A percentile compares a stretch with the other conserved stretches of the same genome.
These are phyloP conservation scores for Citropsis articulata DNA, from an alignment of 345 rosid genomes.

Conservation along the genomic window DNA sequence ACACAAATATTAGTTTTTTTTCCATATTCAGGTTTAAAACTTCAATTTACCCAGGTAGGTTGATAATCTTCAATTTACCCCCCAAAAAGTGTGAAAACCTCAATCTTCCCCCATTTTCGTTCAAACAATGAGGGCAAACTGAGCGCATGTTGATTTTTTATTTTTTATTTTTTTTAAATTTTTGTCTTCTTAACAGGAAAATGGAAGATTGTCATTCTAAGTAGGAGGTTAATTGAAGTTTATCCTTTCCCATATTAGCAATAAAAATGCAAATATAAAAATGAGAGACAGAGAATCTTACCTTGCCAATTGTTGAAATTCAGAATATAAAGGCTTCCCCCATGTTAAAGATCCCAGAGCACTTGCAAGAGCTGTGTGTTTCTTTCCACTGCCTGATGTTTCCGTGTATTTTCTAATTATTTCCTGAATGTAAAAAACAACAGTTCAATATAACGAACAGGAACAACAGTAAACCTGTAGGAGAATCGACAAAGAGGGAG, in stretches of 20 bases:
- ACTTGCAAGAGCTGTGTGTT: slow-evolving; percentile 78
- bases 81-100: too few species aligned
- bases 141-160: too few species aligned
- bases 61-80: too few species aligned
- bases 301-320: slow-evolving; percentile 82
- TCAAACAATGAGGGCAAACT: too few species aligned
- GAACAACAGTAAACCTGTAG: not conserved
- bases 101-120: too few species aligned
- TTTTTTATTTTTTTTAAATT: too few species aligned
- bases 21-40: too few species aligned
- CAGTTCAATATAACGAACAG: not conserved
- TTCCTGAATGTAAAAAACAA: slow-evolving; percentile 47
- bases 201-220: too few species aligned
- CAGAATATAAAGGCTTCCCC: slow-evolving; percentile 69
- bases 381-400: slow-evolving; percentile 54
- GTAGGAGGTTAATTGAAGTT: too few species aligned
- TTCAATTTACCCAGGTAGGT: too few species aligned
- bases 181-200: too few species aligned
- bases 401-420: slow-evolving; percentile 61
- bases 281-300: slow-evolving; percentile 18
- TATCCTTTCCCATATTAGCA: not conserved
- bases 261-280: not conserved
- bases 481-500: not conserved
- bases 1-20: not conserved
- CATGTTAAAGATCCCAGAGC: slow-evolving; percentile 77